Conservation (phyloP, 164 flowering plant genomes). For the Liquidambar formosana region DNA sequence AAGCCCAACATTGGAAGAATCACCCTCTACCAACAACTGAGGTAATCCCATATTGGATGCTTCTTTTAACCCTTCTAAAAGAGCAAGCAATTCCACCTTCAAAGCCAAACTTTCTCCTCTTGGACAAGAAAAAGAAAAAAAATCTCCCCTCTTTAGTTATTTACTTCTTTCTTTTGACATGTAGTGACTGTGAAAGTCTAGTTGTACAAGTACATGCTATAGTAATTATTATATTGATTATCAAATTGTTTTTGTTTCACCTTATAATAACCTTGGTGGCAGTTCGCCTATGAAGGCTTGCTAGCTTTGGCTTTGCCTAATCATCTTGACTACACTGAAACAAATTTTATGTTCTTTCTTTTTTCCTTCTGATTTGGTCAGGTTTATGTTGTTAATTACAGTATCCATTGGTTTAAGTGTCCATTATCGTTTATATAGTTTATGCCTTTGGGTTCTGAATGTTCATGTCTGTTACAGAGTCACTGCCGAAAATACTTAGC, state of each 20-base stretch:
- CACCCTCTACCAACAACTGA: no score
- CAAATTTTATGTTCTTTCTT: not conserved
- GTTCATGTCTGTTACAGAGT: slow-evolving; percentile 33
- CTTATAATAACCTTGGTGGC: not conserved
- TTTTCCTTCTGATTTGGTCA: not conserved
- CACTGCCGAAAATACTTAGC: slow-evolving; percentile 33
- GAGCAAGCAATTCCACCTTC: no score
- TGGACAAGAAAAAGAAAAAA: no score
- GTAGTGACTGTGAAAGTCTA: no score
- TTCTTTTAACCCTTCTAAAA: no score
- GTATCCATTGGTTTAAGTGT: not conserved
- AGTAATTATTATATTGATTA: not conserved
- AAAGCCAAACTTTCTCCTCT: no score
- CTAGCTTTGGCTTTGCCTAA: not conserved
- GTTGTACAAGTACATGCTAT: not conserved
- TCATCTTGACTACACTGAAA: not conserved
- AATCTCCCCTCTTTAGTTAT: no score
- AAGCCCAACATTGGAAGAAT: no score
- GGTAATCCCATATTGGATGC: no score
- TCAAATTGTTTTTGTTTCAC: not conserved
- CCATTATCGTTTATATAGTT: not conserved
- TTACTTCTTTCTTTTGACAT: no score
- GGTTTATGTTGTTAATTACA: not conserved
- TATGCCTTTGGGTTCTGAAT: not conserved
- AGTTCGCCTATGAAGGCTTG: not conserved